Conservation (phyloP, 1,284 basidiomycete genomes). For the Laetiporus sulphureus region DNA sequence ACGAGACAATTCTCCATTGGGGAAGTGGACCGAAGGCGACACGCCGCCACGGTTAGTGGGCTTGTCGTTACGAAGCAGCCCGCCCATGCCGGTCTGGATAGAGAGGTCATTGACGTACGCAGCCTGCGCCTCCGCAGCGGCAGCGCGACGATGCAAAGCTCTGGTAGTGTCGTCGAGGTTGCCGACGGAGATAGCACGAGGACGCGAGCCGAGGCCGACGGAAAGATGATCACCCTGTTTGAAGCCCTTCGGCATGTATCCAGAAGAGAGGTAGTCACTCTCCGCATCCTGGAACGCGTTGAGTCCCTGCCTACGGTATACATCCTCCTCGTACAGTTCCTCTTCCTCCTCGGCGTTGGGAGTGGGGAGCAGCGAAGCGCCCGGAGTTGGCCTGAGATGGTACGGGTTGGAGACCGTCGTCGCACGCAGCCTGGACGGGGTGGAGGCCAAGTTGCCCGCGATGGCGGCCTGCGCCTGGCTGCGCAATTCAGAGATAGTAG, state of each 20-base stretch:
- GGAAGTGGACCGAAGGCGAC: conserved; percentile 65
- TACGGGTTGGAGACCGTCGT: conserved; percentile 86
- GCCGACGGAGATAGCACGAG: conserved; percentile 88
- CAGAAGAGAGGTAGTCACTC: conserved; percentile 44
- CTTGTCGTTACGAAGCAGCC: conserved; percentile 57
- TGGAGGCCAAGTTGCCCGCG: conserved; percentile 67
- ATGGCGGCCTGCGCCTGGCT: conserved; percentile 86
- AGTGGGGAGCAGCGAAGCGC: conserved; percentile 50
- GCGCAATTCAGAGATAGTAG: conserved; percentile 78
- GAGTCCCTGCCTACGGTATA: conserved; percentile 41
- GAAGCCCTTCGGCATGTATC: conserved; percentile 66
- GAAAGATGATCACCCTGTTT: conserved; percentile 64
- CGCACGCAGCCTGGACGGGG: conserved; percentile 77
- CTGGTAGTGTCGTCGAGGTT: conserved; percentile 71
- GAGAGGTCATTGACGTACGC: conserved; percentile 54
- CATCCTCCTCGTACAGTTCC: conserved; percentile 57
- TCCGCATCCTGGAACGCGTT: conserved; percentile 47
- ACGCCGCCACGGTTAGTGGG: conserved; percentile 36
- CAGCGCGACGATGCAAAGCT: conserved; percentile 57
- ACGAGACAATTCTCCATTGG: conserved; percentile 50
- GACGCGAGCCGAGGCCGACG: conserved; percentile 44
- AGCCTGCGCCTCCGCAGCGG: conserved; percentile 46
- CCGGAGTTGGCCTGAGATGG: conserved; percentile 51
- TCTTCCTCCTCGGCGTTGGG: conserved; percentile 63
- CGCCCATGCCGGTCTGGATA: conserved; percentile 33